phyloP scores from a whole-genome alignment of 306 rosid species.

The Glycyrrhiza uralensis region DNA sequence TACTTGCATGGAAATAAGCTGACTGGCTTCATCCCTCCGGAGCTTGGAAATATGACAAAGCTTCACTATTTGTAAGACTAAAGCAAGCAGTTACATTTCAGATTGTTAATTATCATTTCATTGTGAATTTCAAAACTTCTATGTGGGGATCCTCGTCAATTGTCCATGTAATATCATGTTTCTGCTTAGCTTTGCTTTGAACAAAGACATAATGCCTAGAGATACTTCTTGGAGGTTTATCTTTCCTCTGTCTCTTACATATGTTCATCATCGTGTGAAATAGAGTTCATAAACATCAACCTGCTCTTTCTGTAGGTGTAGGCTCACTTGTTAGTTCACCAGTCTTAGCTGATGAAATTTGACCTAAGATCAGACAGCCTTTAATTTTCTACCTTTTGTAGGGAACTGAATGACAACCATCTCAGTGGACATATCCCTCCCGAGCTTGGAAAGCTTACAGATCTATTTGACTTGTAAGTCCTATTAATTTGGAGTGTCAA shows the following conservation, averaged over 20 bases:
- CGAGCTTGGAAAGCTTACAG: slow-evolving; percentile 92
- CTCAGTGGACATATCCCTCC: slow-evolving; percentile 84
- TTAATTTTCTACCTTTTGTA: slow-evolving; percentile 18
- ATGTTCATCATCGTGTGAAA: not conserved
- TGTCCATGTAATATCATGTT: not conserved
- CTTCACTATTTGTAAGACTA: slow-evolving; percentile 85
- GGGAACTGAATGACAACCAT: slow-evolving; percentile 83
- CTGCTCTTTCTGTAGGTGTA: not conserved
- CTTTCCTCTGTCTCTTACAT: not conserved
- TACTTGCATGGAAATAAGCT: slow-evolving; percentile 95
- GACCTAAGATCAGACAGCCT: not conserved
- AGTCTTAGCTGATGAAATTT: not conserved
- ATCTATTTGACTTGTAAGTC: slow-evolving; percentile 83
- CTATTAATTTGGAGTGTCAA: slow-evolving; percentile 3
- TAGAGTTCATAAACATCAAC: not conserved
- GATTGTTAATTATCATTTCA: not conserved
- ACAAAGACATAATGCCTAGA: not conserved
- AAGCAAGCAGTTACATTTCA: not conserved
- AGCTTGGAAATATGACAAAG: slow-evolving; percentile 94
- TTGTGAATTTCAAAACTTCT: not conserved
- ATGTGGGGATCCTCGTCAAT: not conserved
- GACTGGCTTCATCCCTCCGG: slow-evolving; percentile 77
- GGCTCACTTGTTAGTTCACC: not conserved
- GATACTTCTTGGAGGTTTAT: not conserved
- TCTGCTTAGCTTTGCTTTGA: not conserved